These are phyloP conservation scores for Phytophthora ohioensis DNA, from an alignment of 352 stramenopile genomes.

Conservation along the genomic window DNA sequence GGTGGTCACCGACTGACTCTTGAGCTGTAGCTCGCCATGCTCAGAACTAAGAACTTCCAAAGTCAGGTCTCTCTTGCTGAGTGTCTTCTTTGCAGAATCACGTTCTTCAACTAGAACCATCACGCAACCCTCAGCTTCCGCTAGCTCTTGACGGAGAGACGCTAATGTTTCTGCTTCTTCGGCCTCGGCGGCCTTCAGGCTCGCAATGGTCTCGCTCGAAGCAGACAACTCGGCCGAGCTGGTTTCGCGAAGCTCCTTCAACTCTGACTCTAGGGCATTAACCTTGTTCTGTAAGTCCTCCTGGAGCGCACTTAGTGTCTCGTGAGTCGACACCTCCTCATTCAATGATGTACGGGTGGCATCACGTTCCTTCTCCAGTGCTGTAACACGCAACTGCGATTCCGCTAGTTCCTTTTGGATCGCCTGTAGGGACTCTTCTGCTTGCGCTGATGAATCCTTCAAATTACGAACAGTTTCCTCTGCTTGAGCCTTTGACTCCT, in stretches of 20 bases:
- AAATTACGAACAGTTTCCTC: constrained; percentile 25
- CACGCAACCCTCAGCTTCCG: constrained; percentile 43
- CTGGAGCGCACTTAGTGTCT: constrained; percentile 38
- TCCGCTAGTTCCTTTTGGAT: constrained; percentile 28
- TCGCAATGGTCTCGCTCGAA: constrained; percentile 36
- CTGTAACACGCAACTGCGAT: constrained; percentile 32
- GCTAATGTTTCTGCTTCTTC: constrained; percentile 28
- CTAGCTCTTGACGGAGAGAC: constrained; percentile 41
- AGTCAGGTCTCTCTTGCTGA: constrained; percentile 43
- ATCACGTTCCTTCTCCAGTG: constrained; percentile 43
- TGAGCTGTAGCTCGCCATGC: constrained; percentile 48
- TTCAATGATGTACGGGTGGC: constrained; percentile 37
- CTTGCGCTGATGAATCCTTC: constrained; percentile 25
- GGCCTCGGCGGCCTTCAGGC: constrained; percentile 17
- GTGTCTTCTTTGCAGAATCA: constrained; percentile 43
- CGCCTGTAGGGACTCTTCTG: constrained; percentile 23
- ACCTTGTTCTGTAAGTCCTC: constrained; percentile 45
- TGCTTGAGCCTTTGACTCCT: constrained; percentile 32
- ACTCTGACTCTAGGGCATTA: constrained; percentile 26
- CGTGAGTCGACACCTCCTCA: constrained; percentile 43
- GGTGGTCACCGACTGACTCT: constrained; percentile 43
- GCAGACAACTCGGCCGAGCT: constrained; percentile 30
- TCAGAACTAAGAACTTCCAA: constrained; percentile 48
- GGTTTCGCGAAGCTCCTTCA: constrained; percentile 30
- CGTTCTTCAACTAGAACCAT: constrained; percentile 48